Evolutionary conservation across 2,329 filamentous ascomycete species (phyloP), one percentile per base, ranked within the genome.

Genomic region (Sclerotinia minor): DNA sequence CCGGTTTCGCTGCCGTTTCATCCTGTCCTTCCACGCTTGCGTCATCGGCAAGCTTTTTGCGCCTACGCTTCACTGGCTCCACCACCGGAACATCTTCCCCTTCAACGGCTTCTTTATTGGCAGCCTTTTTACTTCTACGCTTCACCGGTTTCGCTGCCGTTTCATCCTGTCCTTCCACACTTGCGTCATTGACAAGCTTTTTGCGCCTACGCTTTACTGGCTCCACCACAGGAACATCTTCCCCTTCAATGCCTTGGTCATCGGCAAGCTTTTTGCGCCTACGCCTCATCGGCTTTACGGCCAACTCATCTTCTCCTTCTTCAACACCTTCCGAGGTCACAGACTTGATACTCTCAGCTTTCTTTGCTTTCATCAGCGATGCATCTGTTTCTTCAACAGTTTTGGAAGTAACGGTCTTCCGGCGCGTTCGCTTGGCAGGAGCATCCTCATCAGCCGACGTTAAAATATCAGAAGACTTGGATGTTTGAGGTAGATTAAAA

Each of bases 351-450:
- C 21, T 11, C 5, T 13, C 38, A 38, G 32, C 5, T 38, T 38
- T 55, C 53, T 38, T 55, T 55, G 26, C 53, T 55, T 55, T 55
- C 21, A 55, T 11, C 11, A 6, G 53, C 21, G 21, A 38, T 38
- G 6, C 53, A 7, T 55, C 53, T 55, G 32, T 21, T 55, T 13
- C 53, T 55, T 55, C 53, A 38, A 35, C 32, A 13, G 21, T 35
- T 38, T 55, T 55, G 21, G 53, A 38, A 21, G 21, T 24, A 24
- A 38, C 53, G 38, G 19, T 49, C 45, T 61, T 61, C 29, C 45
- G 59, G 45, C 29, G 53, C 21, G 41, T 65, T 49, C 26, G 52
- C 32, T 59, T 58, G 26, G 29, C 26, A 26, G 53, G 44, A 21
- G 21, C 26, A 26, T 60, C 24, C 13, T 53, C 35, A 61, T 52